phyloP scores from a whole-genome alignment of 164 flowering plant genomes.

The Vitis rotundifolia region DNA sequence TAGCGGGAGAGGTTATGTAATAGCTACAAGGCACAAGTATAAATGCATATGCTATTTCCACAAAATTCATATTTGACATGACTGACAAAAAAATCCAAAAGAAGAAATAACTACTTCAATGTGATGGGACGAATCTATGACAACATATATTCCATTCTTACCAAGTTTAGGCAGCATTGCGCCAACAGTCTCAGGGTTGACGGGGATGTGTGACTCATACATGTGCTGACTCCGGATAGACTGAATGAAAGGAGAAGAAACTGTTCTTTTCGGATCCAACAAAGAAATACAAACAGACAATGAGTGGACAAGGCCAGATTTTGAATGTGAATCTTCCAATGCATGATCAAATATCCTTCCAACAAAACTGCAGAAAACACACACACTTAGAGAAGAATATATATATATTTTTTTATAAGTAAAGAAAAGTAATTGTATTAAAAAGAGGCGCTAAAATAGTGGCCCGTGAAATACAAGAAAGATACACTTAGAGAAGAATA shows the following conservation, averaged over 20 bases:
- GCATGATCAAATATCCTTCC: constrained; percentile 81
- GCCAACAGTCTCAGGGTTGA: constrained; percentile 72
- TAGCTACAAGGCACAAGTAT: too few relatives aligned
- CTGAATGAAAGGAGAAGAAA: constrained; percentile 51
- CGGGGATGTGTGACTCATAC: constrained; percentile 64
- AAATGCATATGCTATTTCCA: background rate
- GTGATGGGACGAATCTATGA: background rate
- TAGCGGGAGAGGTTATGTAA: too few relatives aligned
- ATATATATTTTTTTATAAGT: background rate
- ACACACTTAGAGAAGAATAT: background rate
- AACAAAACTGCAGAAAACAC: constrained; percentile 65
- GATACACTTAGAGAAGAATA: background rate
- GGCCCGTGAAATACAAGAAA: too few relatives aligned
- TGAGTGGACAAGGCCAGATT: constrained; percentile 84
- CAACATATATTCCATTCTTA: constrained; percentile 31
- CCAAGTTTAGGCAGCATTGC: constrained; percentile 96
- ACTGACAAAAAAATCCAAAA: background rate
- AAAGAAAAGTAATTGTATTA: too few relatives aligned
- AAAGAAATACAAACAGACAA: constrained; percentile 89
- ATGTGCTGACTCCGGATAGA: constrained; percentile 76
- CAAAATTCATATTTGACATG: background rate
- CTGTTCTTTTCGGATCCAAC: constrained; percentile 83
- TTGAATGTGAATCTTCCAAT: constrained; percentile 74
- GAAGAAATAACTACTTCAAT: background rate
- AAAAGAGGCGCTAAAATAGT: background rate